phyloP scores from a whole-genome alignment of 805 yeast species.

The Phaffomyces antillensis region DNA sequence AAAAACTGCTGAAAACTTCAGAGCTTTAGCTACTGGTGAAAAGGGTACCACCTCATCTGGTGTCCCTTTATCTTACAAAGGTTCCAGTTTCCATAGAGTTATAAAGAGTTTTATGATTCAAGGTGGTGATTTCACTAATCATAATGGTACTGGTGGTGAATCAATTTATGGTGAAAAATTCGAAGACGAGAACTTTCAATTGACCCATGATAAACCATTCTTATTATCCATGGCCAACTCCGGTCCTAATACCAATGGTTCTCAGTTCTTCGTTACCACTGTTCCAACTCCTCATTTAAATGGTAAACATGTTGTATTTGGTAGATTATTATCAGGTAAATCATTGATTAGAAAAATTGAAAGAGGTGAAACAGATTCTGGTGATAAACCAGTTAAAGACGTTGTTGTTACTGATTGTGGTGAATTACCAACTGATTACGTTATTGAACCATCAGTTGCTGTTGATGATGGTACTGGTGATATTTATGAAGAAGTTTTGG shows the following conservation, averaged over 20 bases:
- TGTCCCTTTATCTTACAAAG: constrained; percentile 65
- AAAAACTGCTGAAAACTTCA: constrained; percentile 83
- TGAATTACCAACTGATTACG: constrained; percentile 54
- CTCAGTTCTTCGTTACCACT: constrained; percentile 92
- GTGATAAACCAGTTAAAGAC: constrained; percentile 65
- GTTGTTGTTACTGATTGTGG: constrained; percentile 79
- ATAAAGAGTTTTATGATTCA: constrained; percentile 88
- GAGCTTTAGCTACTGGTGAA: constrained; percentile 86
- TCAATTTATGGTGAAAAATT: constrained; percentile 81
- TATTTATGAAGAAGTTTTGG: constrained; percentile 64
- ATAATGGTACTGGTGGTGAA: constrained; percentile 67
- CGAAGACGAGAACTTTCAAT: constrained; percentile 82
- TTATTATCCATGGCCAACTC: constrained; percentile 95
- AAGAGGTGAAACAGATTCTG: constrained; percentile 51
- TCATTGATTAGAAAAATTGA: constrained; percentile 76
- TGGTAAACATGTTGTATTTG: constrained; percentile 95
- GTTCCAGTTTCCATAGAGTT: constrained; percentile 88
- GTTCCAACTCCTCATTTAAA: constrained; percentile 91
- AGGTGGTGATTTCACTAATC: constrained; percentile 78
- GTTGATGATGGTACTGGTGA: constrained; percentile 82
- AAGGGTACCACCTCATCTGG: constrained; percentile 60
- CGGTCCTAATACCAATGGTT: constrained; percentile 93
- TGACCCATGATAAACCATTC: constrained; percentile 77
- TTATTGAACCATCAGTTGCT: constrained; percentile 35
- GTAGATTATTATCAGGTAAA: constrained; percentile 79